These are phyloP conservation scores for Colletotrichum sp. DNA, from an alignment of 2,329 filamentous ascomycete species.

Conservation along the genomic window DNA sequence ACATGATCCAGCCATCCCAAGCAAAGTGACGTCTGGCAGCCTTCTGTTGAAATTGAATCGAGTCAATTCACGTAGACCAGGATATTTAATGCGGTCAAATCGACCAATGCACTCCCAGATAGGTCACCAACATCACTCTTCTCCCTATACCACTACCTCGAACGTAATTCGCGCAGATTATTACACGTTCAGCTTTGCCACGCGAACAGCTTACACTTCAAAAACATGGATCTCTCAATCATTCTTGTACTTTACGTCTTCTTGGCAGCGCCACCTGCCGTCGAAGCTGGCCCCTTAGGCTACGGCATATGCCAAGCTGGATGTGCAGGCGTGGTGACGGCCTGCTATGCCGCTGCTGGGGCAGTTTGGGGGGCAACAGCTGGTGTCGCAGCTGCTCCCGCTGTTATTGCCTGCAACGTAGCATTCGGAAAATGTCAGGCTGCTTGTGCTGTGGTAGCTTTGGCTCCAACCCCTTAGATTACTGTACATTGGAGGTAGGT, in stretches of 20 bases:
- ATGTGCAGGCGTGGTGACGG: conserved; percentile 45
- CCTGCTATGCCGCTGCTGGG: conserved; percentile 50
- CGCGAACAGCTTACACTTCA: no score
- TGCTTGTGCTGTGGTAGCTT: background rate
- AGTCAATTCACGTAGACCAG: no score
- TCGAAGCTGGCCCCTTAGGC: background rate
- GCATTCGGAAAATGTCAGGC: conserved; percentile 35
- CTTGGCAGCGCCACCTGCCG: background rate
- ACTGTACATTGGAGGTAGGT: no score
- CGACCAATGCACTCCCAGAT: no score
- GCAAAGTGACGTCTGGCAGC: no score
- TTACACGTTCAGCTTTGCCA: no score
- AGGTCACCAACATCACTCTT: no score
- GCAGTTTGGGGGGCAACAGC: conserved; percentile 43
- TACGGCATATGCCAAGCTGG: conserved; percentile 43
- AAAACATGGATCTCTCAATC: background rate
- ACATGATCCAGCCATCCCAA: no score
- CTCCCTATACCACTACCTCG: no score
- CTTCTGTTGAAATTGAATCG: no score
- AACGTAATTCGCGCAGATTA: no score
- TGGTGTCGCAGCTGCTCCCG: conserved; percentile 37
- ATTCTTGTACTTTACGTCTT: background rate
- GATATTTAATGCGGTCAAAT: no score
- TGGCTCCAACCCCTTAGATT: background rate
- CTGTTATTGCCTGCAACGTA: conserved; percentile 45